Base-by-base conservation (phyloP, 75 land plant species). In the Pinus tabuliformis region DNA sequence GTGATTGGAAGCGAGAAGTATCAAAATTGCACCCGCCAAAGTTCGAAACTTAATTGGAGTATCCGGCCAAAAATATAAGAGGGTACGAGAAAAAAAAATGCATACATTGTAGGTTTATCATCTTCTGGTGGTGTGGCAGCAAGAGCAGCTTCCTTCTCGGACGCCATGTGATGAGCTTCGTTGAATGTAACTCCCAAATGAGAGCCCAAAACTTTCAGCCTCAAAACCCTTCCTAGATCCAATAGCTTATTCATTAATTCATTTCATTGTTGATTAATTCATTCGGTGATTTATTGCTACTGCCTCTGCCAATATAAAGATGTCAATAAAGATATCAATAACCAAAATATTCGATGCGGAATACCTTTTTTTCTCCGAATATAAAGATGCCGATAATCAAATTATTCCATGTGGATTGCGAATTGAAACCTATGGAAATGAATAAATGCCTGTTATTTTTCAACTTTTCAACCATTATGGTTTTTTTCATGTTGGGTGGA, bases 131-230 rank as follows among this genome's bases (percentile, higher is more conserved):
- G 70, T 36, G 45, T 65, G 70, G 70, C 70, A 36, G 70, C 42
- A 20, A 65, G 70, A 65, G 70, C 70, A 18, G 70, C 70, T 37
- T 65, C 70, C 45, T 65, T 65, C 70, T 65, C 70, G 24, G 70
- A 65, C 42, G 70, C 45, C 70, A 65, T 65, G 21, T 37, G 12
- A 6, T 17, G 16, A 36, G 17, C 42, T 16, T 28, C 3, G 52
- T 45, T 45, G 37, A 65, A 17, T 33, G 36, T 42, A 1, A 3
- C 70, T 65, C 70, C 70, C 70, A 65, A 15, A 65, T 65, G 70
- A 65, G 70, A 65, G 70, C 70, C 24, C n/a, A 65, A 36, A 65
- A 65, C 70, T 45, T 42, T 65, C 4, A 65, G 42, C 42, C 70
- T 17, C 45, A 66, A 66, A 66, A 39, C 70, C 70, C 45, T 66